Conservation (phyloP, 768 basidiomycete species). For the Panaeolus cyanescens region DNA sequence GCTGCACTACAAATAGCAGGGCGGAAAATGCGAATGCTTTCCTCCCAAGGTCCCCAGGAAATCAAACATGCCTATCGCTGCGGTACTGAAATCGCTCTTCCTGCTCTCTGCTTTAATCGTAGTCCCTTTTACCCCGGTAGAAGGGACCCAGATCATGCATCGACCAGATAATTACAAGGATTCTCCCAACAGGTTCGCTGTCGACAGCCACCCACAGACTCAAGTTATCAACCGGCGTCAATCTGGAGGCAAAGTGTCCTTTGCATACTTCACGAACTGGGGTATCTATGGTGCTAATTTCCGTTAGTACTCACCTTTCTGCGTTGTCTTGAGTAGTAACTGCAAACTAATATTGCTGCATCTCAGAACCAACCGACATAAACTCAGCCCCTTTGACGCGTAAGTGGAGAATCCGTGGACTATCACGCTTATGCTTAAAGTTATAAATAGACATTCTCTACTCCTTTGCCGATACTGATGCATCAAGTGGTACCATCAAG, state of each 20-base stretch:
- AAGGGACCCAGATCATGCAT: slow-evolving; percentile 55
- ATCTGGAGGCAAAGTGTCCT: slow-evolving; percentile 34
- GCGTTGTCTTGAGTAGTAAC: slow-evolving; percentile 7
- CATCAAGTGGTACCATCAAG: slow-evolving; percentile 58
- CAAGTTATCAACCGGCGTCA: slow-evolving; percentile 43
- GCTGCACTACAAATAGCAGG: slow-evolving; percentile 1
- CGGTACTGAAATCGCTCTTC: slow-evolving; percentile 23
- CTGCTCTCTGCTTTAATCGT: slow-evolving; percentile 25
- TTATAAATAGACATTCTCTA: slow-evolving; percentile 60
- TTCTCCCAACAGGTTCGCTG: slow-evolving; percentile 32
- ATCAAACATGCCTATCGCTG: slow-evolving; percentile 13
- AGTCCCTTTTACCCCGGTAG: slow-evolving; percentile 21
- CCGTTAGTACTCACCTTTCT: slow-evolving; percentile 39
- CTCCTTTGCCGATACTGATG: slow-evolving; percentile 74
- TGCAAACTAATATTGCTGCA: background rate
- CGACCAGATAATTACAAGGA: slow-evolving; percentile 50
- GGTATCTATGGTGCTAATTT: slow-evolving; percentile 68
- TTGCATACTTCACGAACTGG: slow-evolving; percentile 66
- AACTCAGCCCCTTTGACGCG: slow-evolving; percentile 64
- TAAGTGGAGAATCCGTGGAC: slow-evolving; percentile 20
- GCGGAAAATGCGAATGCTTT: background rate
- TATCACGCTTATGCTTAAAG: background rate
- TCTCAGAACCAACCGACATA: slow-evolving; percentile 65
- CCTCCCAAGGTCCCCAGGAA: background rate
- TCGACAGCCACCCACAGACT: slow-evolving; percentile 35